A percentile compares a stretch with the other conserved stretches of the same genome.
Evolutionary conservation across 495 filamentous ascomycete genomes (phyloP).

Genomic region (Neurospora sp.): DNA sequence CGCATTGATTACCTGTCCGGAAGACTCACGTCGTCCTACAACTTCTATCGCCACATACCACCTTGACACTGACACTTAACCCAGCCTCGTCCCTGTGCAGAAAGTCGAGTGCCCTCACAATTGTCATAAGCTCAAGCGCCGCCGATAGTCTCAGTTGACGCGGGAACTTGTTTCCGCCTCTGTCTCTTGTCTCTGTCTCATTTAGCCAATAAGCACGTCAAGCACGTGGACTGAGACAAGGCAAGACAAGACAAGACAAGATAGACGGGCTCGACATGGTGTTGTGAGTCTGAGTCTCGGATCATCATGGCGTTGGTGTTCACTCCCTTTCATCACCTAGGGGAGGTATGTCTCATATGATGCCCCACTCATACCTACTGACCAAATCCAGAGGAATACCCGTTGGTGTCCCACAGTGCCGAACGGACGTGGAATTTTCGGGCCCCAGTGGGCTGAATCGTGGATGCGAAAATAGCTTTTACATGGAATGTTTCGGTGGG

Average conservation of each 20-base stretch:
- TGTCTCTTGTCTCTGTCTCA: neutral
- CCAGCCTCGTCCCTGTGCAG: neutral
- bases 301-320: neutral
- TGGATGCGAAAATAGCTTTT: neutral
- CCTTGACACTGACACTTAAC: neutral
- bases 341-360: neutral
- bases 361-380: neutral
- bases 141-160: neutral
- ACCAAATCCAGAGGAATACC: neutral
- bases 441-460: neutral
- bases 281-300: neutral
- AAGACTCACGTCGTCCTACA: neutral
- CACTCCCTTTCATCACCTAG: neutral
- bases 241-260: neutral
- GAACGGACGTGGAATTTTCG: neutral
- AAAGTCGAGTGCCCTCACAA: neutral
- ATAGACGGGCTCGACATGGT: neutral
- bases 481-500: neutral
- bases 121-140: neutral
- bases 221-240: neutral
- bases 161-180: neutral
- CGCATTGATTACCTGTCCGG: neutral
- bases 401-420: neutral
- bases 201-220: neutral
- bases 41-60: neutral